A percentile compares a stretch with the other conserved stretches of the same genome.
Evolutionary conservation across 805 yeast genomes (phyloP).

Genomic region (Candida patagonica): DNA sequence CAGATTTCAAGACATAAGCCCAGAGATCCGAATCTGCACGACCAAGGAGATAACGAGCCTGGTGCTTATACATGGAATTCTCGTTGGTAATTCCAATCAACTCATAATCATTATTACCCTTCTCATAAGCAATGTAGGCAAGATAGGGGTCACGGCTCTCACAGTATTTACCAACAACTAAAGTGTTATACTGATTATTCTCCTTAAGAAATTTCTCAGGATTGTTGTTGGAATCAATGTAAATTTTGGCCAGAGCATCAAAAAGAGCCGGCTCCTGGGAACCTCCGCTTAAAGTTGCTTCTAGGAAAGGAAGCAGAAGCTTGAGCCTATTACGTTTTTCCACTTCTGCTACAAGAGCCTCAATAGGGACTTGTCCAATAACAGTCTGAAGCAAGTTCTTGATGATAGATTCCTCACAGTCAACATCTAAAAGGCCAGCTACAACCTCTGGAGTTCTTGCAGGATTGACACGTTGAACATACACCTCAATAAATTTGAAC

Average conservation of each 20-base stretch:
- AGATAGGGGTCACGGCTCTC: conserved; percentile 98
- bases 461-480: conserved; percentile 96
- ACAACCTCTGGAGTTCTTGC: conserved; percentile 92
- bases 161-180: conserved; percentile 94
- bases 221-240: conserved; percentile 93
- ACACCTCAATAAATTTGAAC: conserved; percentile 94
- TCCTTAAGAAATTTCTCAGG: conserved; percentile 95
- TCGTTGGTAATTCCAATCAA: conserved; percentile 89
- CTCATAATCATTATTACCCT: conserved; percentile 87
- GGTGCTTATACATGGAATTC: conserved; percentile 96
- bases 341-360: conserved; percentile 82
- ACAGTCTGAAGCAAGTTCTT: conserved; percentile 74
- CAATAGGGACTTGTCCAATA: conserved; percentile 88
- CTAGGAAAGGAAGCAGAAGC: conserved; percentile 85
- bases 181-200: conserved; percentile 82
- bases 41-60: conserved; percentile 87
- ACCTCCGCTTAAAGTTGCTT: conserved; percentile 73
- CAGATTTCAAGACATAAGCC: conserved; percentile 65
- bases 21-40: conserved; percentile 84
- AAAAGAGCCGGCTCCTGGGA: conserved; percentile 82
- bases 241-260: conserved; percentile 94
- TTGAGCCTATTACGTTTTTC: conserved; percentile 94
- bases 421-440: conserved; percentile 94
- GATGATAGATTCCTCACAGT: conserved; percentile 86
- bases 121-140: conserved; percentile 95